These are phyloP conservation scores for Cyclocybe cylindracea DNA, from an alignment of 768 basidiomycete species.

Conservation along the genomic window DNA sequence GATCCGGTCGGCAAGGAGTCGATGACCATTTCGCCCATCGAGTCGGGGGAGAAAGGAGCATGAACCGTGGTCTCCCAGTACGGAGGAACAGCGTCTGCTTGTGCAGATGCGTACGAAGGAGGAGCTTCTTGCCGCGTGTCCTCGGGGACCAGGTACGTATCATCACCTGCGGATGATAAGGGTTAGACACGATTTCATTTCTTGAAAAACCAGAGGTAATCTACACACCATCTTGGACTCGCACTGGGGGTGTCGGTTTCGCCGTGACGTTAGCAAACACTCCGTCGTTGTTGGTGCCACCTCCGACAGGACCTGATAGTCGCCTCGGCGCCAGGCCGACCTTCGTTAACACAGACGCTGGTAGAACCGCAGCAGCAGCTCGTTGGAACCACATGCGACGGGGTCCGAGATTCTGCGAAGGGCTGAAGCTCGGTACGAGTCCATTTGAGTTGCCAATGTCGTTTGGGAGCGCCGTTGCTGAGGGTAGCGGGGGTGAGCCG, in stretches of 20 bases:
- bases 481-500: constrained; percentile 73
- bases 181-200: not conserved
- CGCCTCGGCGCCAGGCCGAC: constrained; percentile 42
- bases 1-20: constrained; percentile 85
- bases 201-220: constrained; percentile 10
- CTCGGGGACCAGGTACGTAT: constrained; percentile 79
- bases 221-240: constrained; percentile 59
- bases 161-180: constrained; percentile 51
- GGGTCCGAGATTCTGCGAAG: constrained; percentile 31
- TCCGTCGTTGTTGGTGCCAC: constrained; percentile 79
- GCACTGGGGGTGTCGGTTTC: constrained; percentile 66
- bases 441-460: constrained; percentile 78
- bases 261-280: constrained; percentile 97
- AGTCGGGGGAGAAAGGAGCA: constrained; percentile 69
- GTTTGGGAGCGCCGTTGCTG: constrained; percentile 67
- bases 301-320: constrained; percentile 53
- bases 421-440: constrained; percentile 51
- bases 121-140: constrained; percentile 81
- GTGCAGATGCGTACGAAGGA: constrained; percentile 90
- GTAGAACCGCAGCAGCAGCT: constrained; percentile 57
- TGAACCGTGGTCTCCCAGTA: constrained; percentile 99
- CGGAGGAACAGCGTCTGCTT: constrained; percentile 94
- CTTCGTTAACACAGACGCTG: constrained; percentile 47
- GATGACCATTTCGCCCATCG: constrained; percentile 81
- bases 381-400: constrained; percentile 55